These are phyloP conservation scores for Paramarasmius palmivorus DNA, from an alignment of 1,284 basidiomycete species.

Conservation along the genomic window DNA sequence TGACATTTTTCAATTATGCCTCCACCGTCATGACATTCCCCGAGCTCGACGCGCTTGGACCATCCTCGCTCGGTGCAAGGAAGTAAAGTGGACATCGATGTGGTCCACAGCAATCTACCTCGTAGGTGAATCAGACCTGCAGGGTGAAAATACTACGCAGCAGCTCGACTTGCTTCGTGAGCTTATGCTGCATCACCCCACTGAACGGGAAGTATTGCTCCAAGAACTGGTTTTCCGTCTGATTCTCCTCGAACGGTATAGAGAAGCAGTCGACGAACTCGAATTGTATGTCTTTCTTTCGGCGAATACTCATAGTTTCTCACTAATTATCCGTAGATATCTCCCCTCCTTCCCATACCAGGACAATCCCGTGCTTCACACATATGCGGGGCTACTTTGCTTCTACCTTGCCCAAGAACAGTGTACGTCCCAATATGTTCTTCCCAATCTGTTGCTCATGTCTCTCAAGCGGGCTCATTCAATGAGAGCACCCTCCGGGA, in stretches of 20 bases:
- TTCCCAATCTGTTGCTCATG: not conserved
- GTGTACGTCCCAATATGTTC: too few relatives aligned
- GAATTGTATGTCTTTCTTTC: slow-evolving; percentile 61
- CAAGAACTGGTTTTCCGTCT: slow-evolving; percentile 74
- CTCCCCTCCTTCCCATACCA: slow-evolving; percentile 84
- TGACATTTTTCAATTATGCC: slow-evolving; percentile 72
- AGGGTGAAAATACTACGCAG: slow-evolving; percentile 30
- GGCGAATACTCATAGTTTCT: not conserved
- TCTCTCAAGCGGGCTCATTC: slow-evolving; percentile 24
- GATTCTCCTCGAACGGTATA: slow-evolving; percentile 55
- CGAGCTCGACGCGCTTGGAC: slow-evolving; percentile 78
- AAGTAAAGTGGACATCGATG: slow-evolving; percentile 74
- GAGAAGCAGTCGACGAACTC: slow-evolving; percentile 79
- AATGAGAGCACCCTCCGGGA: slow-evolving; percentile 41
- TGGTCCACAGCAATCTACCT: slow-evolving; percentile 75
- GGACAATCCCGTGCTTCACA: slow-evolving; percentile 75
- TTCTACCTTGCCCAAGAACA: slow-evolving; percentile 54
- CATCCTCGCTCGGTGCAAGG: slow-evolving; percentile 81
- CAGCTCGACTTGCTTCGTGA: slow-evolving; percentile 62
- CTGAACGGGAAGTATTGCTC: slow-evolving; percentile 30
- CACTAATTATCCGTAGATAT: slow-evolving; percentile 50
- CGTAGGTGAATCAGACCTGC: slow-evolving; percentile 38
- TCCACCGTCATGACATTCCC: slow-evolving; percentile 67
- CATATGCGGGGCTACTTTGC: slow-evolving; percentile 78
- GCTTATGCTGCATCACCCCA: slow-evolving; percentile 67